A percentile compares a stretch with the other conserved stretches of the same genome.
Conservation (phyloP, 176 grass and related monocot genomes). For the Dactylis glomerata region DNA sequence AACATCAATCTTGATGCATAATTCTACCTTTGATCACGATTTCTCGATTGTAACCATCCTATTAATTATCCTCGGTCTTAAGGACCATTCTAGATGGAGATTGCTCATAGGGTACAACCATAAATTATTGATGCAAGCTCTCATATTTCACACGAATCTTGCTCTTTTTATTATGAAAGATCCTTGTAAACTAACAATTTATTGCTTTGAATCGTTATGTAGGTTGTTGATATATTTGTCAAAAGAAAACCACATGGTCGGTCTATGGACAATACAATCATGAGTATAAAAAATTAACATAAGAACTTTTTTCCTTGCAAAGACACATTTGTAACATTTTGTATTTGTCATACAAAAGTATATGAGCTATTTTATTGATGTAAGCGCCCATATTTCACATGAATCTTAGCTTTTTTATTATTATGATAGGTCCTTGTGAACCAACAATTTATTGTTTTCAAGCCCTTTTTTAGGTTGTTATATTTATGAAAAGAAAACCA, state of each 20-base stretch:
- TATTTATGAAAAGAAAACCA: no score
- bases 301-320: neutral
- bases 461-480: no score
- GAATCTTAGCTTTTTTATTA: no score
- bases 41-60: neutral
- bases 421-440: no score
- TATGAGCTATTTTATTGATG: no score
- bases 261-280: neutral
- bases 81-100: conserved; percentile 20
- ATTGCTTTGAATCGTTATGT: neutral
- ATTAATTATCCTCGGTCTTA: conserved; percentile 1
- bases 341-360: neutral
- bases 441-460: no score
- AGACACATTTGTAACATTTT: neutral
- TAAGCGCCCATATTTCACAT: no score
- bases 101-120: neutral
- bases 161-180: conserved; percentile 11
- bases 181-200: neutral
- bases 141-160: neutral
- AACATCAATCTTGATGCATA: neutral
- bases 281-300: neutral
- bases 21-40: neutral
- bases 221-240: neutral
- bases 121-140: neutral
- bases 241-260: neutral